Base-by-base conservation (phyloP, 345 rosid genomes). In the Lumnitzera racemosa region DNA sequence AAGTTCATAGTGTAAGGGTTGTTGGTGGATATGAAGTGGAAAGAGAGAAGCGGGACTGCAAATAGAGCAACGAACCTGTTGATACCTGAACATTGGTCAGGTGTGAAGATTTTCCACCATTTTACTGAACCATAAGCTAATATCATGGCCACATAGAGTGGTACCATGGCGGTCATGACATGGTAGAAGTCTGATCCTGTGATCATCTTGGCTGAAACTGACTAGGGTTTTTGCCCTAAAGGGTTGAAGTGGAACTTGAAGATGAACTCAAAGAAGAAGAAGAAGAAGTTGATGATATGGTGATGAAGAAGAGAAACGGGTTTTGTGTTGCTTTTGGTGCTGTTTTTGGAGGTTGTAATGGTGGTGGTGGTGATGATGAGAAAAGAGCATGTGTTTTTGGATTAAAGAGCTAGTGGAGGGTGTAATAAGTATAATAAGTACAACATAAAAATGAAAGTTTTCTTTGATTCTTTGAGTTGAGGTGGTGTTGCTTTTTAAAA, bases 31-130 rank as follows among this genome's bases (percentile, higher is more conserved):
- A 92, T 92, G 83, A 92, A 89, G 70, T 92, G 98, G 82, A 92
- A 89, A 48, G 98, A 92, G 48, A 92, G 79, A 31, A 92, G 89
- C 6, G 98, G 98, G 20, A 92, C 98, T 0, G 98, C 98, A 61
- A 92, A 92, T 0, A 92, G 78, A 52, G 98, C 98, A 12, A 92
- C 98, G 58, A 92, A 92, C 15, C 98, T 85, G 69, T 92, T 92
- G 80, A 92, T 92, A 11, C 98, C 98, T 20, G 98, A 92, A 76
- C 98, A 92, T 59, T 92, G 98, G 66, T 89, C 98, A 0, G 96
- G 97, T 0, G 91, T 69, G 75, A 92, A 92, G 46, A 92, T 92
- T 65, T 84, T 90, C 98, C 98, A 92, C 98, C 98, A 92, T 52
- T 82, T 86, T 14, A 92, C 98, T 29, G 98, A 92, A 29, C 98